Conservation (phyloP, 768 basidiomycete species). For the Mycena polygramma region DNA sequence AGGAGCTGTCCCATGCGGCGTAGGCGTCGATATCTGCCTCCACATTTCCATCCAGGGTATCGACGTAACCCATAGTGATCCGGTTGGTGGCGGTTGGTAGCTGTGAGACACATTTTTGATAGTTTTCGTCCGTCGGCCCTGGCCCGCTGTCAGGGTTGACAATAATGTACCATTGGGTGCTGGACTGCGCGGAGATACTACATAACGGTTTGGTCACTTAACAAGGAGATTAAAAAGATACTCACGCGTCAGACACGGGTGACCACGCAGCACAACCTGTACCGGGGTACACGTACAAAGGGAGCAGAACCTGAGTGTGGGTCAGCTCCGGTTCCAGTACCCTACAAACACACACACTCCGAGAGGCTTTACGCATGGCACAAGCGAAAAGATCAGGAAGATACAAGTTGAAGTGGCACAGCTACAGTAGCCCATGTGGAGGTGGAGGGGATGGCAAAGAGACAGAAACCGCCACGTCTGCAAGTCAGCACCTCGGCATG, state of each 20-base stretch:
- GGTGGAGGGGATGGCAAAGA: not conserved
- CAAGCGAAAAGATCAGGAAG: conserved; percentile 11
- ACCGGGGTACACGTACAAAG: conserved; percentile 25
- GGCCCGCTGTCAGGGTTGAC: conserved; percentile 28
- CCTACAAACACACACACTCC: conserved; percentile 1
- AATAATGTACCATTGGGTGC: conserved; percentile 25
- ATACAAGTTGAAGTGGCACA: conserved; percentile 4
- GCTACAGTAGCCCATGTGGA: not conserved
- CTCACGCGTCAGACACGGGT: conserved; percentile 22
- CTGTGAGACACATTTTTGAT: conserved; percentile 1
- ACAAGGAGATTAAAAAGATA: not conserved
- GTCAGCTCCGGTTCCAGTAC: no score
- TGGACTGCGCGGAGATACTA: conserved; percentile 29
- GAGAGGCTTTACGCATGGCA: conserved; percentile 14
- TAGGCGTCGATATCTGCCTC: conserved; percentile 28
- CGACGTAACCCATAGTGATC: conserved; percentile 16
- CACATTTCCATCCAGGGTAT: conserved; percentile 1
- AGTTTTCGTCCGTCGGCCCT: conserved; percentile 15
- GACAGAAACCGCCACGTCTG: no score
- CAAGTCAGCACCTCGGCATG: no score
- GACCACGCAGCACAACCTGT: conserved; percentile 31
- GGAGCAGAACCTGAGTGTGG: conserved; percentile 13
- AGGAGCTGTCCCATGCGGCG: conserved; percentile 23
- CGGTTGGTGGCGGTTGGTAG: conserved; percentile 7
- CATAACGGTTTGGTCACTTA: not conserved